These are phyloP conservation scores for Trichoderma cornu-damae DNA, from an alignment of 2,329 filamentous ascomycete species.

Conservation along the genomic window DNA sequence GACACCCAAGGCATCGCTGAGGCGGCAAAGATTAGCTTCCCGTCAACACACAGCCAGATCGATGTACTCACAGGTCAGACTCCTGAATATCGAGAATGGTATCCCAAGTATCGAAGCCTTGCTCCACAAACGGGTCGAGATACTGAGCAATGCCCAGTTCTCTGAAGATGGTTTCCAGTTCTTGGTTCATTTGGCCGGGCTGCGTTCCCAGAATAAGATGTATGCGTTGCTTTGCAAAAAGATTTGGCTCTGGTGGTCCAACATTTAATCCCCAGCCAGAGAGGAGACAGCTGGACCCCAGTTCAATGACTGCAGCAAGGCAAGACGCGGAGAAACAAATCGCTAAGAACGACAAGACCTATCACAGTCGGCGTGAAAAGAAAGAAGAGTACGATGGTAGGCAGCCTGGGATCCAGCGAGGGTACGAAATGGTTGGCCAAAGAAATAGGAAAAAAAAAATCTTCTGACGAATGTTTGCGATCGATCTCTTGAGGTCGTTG, in stretches of 20 bases:
- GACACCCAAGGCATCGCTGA: conserved; percentile 65
- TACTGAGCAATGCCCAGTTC: conserved; percentile 77
- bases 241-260: not conserved
- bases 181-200: conserved; percentile 44
- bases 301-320: not conserved
- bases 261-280: conserved; percentile 20
- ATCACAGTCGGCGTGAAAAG: not conserved
- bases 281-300: not conserved
- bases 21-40: conserved; percentile 24
- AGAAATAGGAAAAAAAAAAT: too few relatives aligned
- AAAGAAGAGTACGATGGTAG: not conserved
- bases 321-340: not conserved
- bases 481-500: not conserved
- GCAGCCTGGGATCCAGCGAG: not conserved
- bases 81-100: conserved; percentile 80
- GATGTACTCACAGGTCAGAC: conserved; percentile 63
- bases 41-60: not conserved
- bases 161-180: conserved; percentile 61
- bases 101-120: conserved; percentile 82
- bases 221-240: not conserved
- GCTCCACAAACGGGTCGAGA: conserved; percentile 64
- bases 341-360: not conserved
- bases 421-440: not conserved
- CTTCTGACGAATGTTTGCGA: not conserved
- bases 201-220: not conserved